These are phyloP conservation scores for Trichophyton benhamiae DNA, from an alignment of 2,329 filamentous ascomycete species.

Conservation along the genomic window DNA sequence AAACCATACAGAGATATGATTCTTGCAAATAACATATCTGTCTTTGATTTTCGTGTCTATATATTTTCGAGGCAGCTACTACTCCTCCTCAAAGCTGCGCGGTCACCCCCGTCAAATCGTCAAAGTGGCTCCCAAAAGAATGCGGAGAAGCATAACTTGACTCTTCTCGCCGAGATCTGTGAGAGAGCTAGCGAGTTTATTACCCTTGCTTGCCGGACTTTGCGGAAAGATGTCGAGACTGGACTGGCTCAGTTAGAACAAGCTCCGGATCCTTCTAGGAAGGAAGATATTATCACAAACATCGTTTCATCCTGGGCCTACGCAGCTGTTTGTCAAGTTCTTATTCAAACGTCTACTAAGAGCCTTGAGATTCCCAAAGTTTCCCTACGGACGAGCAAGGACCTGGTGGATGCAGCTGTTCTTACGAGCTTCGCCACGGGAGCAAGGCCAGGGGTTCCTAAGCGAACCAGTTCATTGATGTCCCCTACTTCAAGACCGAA, in stretches of 20 bases:
- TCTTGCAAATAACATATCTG: conserved; percentile 82
- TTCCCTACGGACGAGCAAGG: conserved; percentile 22
- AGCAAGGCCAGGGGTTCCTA: conserved; percentile 22
- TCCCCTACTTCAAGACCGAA: conserved; percentile 11
- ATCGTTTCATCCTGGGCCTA: conserved; percentile 38
- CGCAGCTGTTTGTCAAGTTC: conserved; percentile 32
- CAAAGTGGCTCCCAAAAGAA: conserved; percentile 22
- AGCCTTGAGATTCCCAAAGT: conserved; percentile 27
- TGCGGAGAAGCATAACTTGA: conserved; percentile 42
- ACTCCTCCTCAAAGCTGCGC: conserved; percentile 70
- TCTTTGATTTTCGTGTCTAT: conserved; percentile 91
- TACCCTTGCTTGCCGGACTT: conserved; percentile 61
- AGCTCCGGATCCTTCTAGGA: conserved; percentile 19
- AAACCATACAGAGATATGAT: conserved; percentile 89
- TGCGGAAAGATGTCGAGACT: conserved; percentile 64
- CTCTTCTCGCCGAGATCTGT: conserved; percentile 77
- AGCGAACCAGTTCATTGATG: conserved; percentile 24
- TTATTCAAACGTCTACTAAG: conserved; percentile 30
- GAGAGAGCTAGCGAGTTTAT: conserved; percentile 74
- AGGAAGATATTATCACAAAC: conserved; percentile 31
- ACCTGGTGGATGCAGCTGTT: conserved; percentile 16
- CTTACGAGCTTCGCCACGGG: conserved; percentile 16
- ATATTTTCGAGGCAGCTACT: conserved; percentile 82
- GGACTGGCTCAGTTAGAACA: conserved; percentile 39
- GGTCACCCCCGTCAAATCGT: conserved; percentile 35